phyloP scores from a whole-genome alignment of 768 basidiomycete species.

The Pulveroboletus frians region DNA sequence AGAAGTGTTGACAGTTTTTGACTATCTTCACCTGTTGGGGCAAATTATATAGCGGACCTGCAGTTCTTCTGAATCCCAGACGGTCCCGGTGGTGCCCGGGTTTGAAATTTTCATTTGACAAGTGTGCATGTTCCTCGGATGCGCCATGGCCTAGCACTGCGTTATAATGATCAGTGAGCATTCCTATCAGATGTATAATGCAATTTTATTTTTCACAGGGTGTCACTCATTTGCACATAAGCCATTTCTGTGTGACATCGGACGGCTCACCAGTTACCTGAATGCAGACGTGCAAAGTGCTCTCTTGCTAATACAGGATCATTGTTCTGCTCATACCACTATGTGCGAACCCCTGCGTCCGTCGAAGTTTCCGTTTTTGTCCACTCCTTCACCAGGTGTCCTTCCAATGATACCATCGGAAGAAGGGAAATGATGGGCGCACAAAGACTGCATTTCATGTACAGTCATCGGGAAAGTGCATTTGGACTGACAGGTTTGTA shows the following conservation, averaged over 20 bases:
- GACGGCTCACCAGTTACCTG: not conserved
- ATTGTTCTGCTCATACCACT: not conserved
- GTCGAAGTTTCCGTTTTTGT: not conserved
- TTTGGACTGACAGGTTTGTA: conserved; percentile 62
- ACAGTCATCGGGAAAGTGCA: conserved; percentile 58
- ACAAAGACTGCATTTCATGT: conserved; percentile 64
- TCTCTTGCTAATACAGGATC: not conserved
- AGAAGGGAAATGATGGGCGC: conserved; percentile 9
- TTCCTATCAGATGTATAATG: not conserved
- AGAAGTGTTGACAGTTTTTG: too few species aligned
- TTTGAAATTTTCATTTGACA: not conserved
- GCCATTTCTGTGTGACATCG: not conserved
- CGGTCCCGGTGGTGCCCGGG: not conserved
- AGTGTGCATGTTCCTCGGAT: not conserved
- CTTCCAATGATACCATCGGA: conserved; percentile 1
- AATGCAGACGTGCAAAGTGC: not conserved
- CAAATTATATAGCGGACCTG: too few species aligned
- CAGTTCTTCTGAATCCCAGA: too few species aligned
- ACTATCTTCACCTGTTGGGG: too few species aligned
- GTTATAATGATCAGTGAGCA: too few species aligned
- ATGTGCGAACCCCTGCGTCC: conserved; percentile 21
- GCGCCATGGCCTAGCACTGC: too few species aligned
- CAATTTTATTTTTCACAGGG: not conserved
- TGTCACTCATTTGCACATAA: not conserved
- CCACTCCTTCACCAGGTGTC: not conserved